These are phyloP conservation scores for Globomyces pollinis-pini DNA, from an alignment of 192 early-diverging fungal species.

Conservation along the genomic window DNA sequence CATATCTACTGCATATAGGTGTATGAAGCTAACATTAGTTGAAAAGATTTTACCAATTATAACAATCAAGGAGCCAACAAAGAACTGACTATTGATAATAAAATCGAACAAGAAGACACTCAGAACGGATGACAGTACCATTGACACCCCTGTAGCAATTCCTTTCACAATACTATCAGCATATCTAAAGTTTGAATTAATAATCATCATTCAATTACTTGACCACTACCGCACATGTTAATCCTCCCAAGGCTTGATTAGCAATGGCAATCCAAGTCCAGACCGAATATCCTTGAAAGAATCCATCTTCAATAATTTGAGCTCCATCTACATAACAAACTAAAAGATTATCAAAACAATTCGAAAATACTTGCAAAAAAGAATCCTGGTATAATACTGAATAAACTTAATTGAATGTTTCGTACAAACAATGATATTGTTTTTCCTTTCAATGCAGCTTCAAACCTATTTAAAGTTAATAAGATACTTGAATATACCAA, in stretches of 20 bases:
- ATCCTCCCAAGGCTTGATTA: conserved; percentile 69
- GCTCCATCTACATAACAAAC: conserved; percentile 67
- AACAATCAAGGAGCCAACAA: conserved; percentile 43
- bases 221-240: conserved; percentile 76
- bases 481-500: too few relatives aligned
- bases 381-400: conserved; percentile 8
- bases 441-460: not conserved
- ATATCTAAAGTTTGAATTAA: conserved; percentile 6
- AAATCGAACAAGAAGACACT: conserved; percentile 71
- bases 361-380: conserved; percentile 4
- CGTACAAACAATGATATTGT: not conserved
- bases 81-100: conserved; percentile 49
- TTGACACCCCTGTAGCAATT: conserved; percentile 77
- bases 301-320: conserved; percentile 56
- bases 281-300: conserved; percentile 70
- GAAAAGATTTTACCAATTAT: not conserved
- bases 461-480: not conserved
- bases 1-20: too few relatives aligned
- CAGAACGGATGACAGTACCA: conserved; percentile 66
- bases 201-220: conserved; percentile 53
- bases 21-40: not conserved
- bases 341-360: not conserved
- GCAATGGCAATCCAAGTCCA: conserved; percentile 64
- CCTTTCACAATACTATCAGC: conserved; percentile 87
- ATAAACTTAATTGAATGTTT: conserved; percentile 6